A percentile compares a stretch with the other conserved stretches of the same genome.
Evolutionary conservation across 23 red algal genomes (phyloP).

Genomic region (Chondrus crispus): DNA sequence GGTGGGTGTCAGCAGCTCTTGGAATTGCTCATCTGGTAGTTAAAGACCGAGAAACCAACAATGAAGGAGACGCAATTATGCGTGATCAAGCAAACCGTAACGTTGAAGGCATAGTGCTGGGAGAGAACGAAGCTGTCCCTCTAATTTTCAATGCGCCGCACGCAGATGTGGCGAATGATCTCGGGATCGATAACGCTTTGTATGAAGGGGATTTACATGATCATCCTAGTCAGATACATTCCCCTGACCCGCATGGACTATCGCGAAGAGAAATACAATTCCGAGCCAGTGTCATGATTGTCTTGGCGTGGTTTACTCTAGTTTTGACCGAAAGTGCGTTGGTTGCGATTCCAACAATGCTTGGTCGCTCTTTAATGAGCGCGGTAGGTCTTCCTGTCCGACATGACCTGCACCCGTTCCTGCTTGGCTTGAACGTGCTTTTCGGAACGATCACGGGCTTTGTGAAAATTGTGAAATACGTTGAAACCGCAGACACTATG

Average conservation of each 20-base stretch:
- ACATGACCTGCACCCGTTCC: conserved; percentile 76
- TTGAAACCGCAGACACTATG: conserved; percentile 26
- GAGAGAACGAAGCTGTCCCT: background rate
- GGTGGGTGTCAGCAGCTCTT: conserved; percentile 11
- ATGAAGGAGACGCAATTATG: background rate
- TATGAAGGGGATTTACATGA: background rate
- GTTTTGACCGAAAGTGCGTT: conserved; percentile 31
- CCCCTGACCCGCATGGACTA: too few species aligned
- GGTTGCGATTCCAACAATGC: conserved; percentile 55
- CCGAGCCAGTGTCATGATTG: conserved; percentile 49
- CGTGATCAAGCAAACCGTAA: background rate
- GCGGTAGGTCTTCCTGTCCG: conserved; percentile 37
- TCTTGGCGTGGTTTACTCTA: conserved; percentile 61
- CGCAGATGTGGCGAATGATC: background rate
- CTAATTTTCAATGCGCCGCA: background rate
- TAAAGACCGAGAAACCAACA: conserved; percentile 32
- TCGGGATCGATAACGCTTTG: background rate
- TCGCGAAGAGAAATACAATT: background rate
- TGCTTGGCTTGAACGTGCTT: conserved; percentile 52
- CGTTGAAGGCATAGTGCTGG: background rate
- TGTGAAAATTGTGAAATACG: conserved; percentile 2
- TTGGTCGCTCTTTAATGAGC: conserved; percentile 58
- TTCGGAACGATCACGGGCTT: conserved; percentile 1
- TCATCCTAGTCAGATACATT: too few species aligned
- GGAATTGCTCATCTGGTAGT: conserved; percentile 68